Evolutionary conservation across 371 early-diverging fungal species (phyloP), one percentile per base, ranked within the genome.

Genomic region (Mortierella sp.): DNA sequence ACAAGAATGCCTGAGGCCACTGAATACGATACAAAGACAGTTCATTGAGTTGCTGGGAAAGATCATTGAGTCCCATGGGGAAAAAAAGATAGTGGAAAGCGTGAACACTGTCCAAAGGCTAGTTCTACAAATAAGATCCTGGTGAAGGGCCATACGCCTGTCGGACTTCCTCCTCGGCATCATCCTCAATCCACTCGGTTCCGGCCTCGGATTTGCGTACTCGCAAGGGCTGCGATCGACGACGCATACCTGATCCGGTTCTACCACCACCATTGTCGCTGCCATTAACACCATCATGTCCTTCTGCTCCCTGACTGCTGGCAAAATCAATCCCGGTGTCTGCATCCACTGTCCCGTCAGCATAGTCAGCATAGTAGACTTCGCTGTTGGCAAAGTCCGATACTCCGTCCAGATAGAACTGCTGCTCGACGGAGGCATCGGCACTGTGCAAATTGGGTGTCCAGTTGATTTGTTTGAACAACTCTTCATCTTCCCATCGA

Each of bases 101-200:
- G n/a, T n/a, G n/a, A n/a, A n/a, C n/a, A n/a, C n/a, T n/a, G n/a
- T n/a, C n/a, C n/a, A n/a, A n/a, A n/a, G n/a, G n/a, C n/a, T n/a
- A n/a, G n/a, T n/a, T n/a, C n/a, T n/a, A 22, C 61, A 67, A 60
- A 19, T 55, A 61, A 2, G 45, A 57, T 14, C 28, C 64, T 6
- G 60, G 64, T 0, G 71, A 54, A 19, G 73, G 73, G 8, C 73
- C 73, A 54, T 73, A 73, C 10, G 73, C 73, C 12, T 62, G 67
- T 47, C 67, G 61, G 47, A 67, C 67, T 16, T 58, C 55, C 17
- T 63, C 63, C 19, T 46, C 40, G 0, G 28, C 57, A 13, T 57
- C 60, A 31, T 68, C 76, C 10, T 76, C 76, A 5, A 76, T 68
- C 76, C 76, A 76, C 24, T 76, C 76, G 16, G 76, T 76, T 6